Evolutionary conservation across 768 basidiomycete species (phyloP), one percentile per base, ranked within the genome.

Genomic region (Thelephora ganbajun): DNA sequence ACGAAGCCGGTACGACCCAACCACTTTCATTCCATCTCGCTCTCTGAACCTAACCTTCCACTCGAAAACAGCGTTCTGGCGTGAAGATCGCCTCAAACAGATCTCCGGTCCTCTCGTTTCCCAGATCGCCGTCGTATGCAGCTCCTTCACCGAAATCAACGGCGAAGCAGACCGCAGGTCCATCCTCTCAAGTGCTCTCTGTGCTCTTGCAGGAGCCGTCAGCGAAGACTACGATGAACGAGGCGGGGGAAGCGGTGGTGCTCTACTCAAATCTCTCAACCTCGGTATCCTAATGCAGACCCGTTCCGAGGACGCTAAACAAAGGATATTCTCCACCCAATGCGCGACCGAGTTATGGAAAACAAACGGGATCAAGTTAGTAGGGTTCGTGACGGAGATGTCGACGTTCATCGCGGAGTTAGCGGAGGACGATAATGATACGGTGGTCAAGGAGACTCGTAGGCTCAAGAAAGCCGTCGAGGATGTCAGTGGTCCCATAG

Each of bases 331-430:
- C 43, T 87, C 90, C 1, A 62, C 98, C 43, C 60, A 66, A 6
- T 83, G 79, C 53, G 67, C 83, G 12, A 74, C 76, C 23, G 69
- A 69, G n/a, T 59, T 96, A 26, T 98, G 94, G 94, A 71, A 68
- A 18, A 62, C 68, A 13, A 80, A 85, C 51, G 83, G 89, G 6
- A 77, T 76, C 20, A 86, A 86, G 59, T 68, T 91, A 11, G 65
- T 81, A 22, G 87, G 81, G 11, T 84, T 88, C 55, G 79, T 75
- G 13, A 68, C 79, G 9, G 92, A 94, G 60, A 84, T 89, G 23
- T 70, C 84, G 14, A 81, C 85, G 22, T 91, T 94, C 65, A 80
- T 94, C 47, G 79, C 79, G 3, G 92, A 94, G 61, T 85, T 80
- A 57, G 76, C 78, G 3, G 88, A 91, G 63, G 90, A 94, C 57